Percentiles rank a stretch among this genome's conserved stretches.
Evolutionary conservation across 768 basidiomycete species (phyloP).

Genomic region (Asterophora lycoperdoides): DNA sequence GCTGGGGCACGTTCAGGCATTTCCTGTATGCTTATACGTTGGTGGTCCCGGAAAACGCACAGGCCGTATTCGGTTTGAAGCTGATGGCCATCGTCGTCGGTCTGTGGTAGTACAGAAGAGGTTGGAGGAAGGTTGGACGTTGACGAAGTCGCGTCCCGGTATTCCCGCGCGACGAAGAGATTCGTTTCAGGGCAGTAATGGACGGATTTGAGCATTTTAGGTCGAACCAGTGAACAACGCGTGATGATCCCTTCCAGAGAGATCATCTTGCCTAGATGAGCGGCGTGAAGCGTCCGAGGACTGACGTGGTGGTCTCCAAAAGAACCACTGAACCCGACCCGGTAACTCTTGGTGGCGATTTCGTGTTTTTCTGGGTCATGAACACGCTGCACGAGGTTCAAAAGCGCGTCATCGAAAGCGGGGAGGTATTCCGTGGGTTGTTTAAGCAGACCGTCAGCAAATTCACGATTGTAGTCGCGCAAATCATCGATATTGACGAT

Average conservation of each 20-base stretch:
- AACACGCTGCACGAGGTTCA: slow-evolving; percentile 65
- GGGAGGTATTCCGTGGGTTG: slow-evolving; percentile 83
- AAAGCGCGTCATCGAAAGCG: slow-evolving; percentile 84
- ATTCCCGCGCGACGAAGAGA: slow-evolving; percentile 81
- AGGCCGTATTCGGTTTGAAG: slow-evolving; percentile 91
- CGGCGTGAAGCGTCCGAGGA: slow-evolving; percentile 84
- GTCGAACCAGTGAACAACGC: slow-evolving; percentile 94
- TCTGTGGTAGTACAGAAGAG: slow-evolving; percentile 81
- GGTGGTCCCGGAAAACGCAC: slow-evolving; percentile 92
- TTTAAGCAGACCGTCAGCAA: slow-evolving; percentile 83
- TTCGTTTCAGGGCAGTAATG: slow-evolving; percentile 91
- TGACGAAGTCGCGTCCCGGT: slow-evolving; percentile 89
- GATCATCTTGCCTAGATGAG: slow-evolving; percentile 93
- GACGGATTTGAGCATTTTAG: slow-evolving; percentile 96
- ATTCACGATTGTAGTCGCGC: slow-evolving; percentile 86
- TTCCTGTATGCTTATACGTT: slow-evolving; percentile 97
- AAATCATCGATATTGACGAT: slow-evolving; percentile 95
- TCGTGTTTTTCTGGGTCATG: slow-evolving; percentile 81
- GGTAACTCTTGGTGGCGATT: slow-evolving; percentile 74
- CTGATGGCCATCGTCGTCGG: slow-evolving; percentile 83
- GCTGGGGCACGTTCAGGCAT: slow-evolving; percentile 99
- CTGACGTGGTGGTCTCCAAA: slow-evolving; percentile 99
- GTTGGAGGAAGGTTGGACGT: slow-evolving; percentile 85
- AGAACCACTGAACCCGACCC: slow-evolving; percentile 89
- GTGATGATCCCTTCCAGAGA: slow-evolving; percentile 98